Evolutionary conservation across 306 rosid species (phyloP).

Genomic region (Nissolia schottii): DNA sequence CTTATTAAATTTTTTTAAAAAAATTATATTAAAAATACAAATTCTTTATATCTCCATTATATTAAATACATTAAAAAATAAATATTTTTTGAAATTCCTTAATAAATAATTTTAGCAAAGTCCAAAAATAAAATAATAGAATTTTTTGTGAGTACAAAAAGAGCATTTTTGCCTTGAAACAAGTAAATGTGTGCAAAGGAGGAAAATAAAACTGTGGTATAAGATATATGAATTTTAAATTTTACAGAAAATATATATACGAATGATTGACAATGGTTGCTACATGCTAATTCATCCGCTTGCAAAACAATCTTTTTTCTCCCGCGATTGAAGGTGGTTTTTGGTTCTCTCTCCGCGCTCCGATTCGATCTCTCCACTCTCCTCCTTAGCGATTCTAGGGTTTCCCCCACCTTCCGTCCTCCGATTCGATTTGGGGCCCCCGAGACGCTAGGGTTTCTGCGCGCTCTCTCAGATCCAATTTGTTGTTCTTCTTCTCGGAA

Average conservation of each 20-base stretch:
- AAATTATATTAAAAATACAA: too few species aligned
- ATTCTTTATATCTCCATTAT: too few species aligned
- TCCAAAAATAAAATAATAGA: too few species aligned
- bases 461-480: conserved; percentile 58
- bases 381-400: conserved; percentile 53
- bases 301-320: conserved; percentile 27
- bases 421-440: conserved; percentile 22
- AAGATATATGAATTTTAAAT: conserved; percentile 10
- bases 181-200: not conserved
- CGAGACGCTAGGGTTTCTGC: conserved; percentile 66
- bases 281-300: conserved; percentile 23
- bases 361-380: conserved; percentile 42
- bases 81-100: too few species aligned
- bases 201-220: not conserved
- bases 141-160: not conserved
- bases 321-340: conserved; percentile 61
- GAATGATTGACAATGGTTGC: not conserved
- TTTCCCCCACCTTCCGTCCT: conserved; percentile 20
- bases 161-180: not conserved
- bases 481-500: conserved; percentile 14
- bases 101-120: too few species aligned
- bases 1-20: too few species aligned
- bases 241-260: conserved; percentile 8
- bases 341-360: conserved; percentile 28
- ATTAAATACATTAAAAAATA: too few species aligned